Evolutionary conservation across 2,329 filamentous ascomycete genomes (phyloP).

Genomic region (Hypoxylon sp.): DNA sequence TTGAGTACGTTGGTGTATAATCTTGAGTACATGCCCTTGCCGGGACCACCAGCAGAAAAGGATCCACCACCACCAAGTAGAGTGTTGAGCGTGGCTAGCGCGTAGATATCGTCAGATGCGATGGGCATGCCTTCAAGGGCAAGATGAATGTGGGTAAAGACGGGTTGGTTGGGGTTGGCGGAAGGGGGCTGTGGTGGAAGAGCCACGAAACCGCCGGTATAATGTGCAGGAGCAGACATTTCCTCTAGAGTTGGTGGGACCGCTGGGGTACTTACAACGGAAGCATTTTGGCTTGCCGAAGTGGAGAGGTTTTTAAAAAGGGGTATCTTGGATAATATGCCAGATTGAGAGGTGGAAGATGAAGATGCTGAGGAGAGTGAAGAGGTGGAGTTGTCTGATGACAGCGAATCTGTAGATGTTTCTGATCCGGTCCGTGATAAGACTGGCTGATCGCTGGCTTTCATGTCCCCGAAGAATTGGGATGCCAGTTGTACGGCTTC

Average conservation of each 20-base stretch:
- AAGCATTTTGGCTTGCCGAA: conserved; percentile 70
- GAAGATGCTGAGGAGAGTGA: conserved; percentile 49
- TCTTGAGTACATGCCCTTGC: conserved; percentile 98
- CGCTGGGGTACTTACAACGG: conserved; percentile 58
- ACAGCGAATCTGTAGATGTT: conserved; percentile 57
- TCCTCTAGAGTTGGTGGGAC: conserved; percentile 59
- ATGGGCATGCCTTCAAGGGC: conserved; percentile 96
- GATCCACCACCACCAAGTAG: conserved; percentile 95
- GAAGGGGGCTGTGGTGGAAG: conserved; percentile 83
- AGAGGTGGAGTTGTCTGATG: conserved; percentile 46
- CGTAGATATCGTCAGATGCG: conserved; percentile 91
- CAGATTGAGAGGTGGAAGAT: conserved; percentile 60
- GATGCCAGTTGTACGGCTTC: conserved; percentile 82
- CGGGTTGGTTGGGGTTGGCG: conserved; percentile 77
- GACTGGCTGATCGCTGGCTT: conserved; percentile 57
- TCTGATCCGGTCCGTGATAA: conserved; percentile 67
- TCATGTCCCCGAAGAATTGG: conserved; percentile 93
- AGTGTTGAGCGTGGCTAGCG: conserved; percentile 92
- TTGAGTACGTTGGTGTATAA: conserved; percentile 98
- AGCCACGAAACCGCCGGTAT: conserved; percentile 92
- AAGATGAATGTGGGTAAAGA: conserved; percentile 91
- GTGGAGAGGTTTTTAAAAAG: conserved; percentile 91
- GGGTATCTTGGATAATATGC: conserved; percentile 82
- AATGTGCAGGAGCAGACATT: conserved; percentile 74
- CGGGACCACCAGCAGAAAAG: conserved; percentile 94